Conservation (phyloP, 2,329 filamentous ascomycete genomes). For the Zopfia rhizophila region DNA sequence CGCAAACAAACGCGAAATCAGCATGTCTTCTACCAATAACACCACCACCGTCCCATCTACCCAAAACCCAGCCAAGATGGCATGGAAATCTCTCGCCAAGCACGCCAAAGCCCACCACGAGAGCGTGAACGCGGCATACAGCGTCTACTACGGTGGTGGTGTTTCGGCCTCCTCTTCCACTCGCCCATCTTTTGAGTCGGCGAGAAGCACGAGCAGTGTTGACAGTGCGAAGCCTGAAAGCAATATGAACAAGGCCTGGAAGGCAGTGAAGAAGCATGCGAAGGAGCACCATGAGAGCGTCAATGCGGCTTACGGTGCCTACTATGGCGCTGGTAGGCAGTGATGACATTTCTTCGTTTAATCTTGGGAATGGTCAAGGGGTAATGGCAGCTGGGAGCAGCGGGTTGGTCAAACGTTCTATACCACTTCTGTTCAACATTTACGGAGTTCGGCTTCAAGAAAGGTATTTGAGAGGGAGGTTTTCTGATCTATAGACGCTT, state of each 20-base stretch:
- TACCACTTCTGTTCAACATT: too few relatives aligned
- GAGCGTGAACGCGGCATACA: constrained; percentile 14
- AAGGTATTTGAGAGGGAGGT: too few relatives aligned
- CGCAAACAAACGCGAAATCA: constrained; percentile 1
- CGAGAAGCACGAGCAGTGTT: background rate
- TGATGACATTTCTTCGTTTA: too few relatives aligned
- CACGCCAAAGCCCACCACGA: constrained; percentile 96
- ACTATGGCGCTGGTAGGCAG: constrained; percentile 35
- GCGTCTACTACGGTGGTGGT: constrained; percentile 16
- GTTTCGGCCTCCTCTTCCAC: background rate
- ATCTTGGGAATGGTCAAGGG: too few relatives aligned
- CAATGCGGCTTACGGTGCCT: constrained; percentile 30
- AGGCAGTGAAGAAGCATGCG: constrained; percentile 30
- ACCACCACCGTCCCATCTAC: constrained; percentile 4
- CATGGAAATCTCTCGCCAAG: constrained; percentile 91
- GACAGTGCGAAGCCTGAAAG: background rate
- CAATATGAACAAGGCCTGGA: constrained; percentile 34
- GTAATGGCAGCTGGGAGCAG: too few relatives aligned
- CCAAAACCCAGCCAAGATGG: constrained; percentile 67
- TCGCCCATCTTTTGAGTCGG: background rate
- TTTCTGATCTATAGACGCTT: too few relatives aligned
- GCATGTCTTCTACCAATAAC: constrained; percentile 6
- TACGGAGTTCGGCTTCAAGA: too few relatives aligned
- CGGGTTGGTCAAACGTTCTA: too few relatives aligned
- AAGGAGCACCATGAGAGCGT: constrained; percentile 39